Evolutionary conservation across 1,139 yeast genomes (phyloP), one percentile per base, ranked within the genome.

Genomic region (Yamadazyma epiphylla): DNA sequence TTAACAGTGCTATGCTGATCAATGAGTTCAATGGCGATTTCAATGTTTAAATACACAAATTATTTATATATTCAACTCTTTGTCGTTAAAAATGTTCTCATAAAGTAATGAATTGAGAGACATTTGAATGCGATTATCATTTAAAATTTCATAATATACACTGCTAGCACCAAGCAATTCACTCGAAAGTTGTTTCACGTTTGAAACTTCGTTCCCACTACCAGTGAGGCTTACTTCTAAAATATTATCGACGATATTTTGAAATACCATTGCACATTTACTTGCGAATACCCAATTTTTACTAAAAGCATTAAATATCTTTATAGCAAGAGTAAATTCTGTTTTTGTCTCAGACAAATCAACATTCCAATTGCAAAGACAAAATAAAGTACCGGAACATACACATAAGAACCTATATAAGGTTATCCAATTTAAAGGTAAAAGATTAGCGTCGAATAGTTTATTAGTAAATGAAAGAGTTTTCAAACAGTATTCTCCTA

Each of bases 361-460:
- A 16, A 69, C 59, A 24, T 64, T 53, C 60, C 70, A 61, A 32
- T 64, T 65, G 34, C 71, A 63, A 13, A 71, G 39, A 37, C 76
- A 69, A 42, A 60, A 66, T 4, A 70, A 43, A 9, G 70, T 55
- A 2, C 70, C 62, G 14, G 73, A 61, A 42, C 75, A 67, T 11
- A 61, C 60, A 20, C 67, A 61, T 22, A 71, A 40, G 19, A 71
- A 60, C 30, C 72, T 53, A 40, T 67, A 64, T 10, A 69, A 42
- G 1, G 74, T 68, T 17, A 69, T 63, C 77, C 77, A 71, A 38
- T 67, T 70, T 30, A 67, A 45, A 0, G 75, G 77, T 21, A 70
- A 43, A 23, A 64, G 41, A 31, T 60, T 64, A 10, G 64, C 52
- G 27, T 61, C 58, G 49, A 63, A 70, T 5, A 71, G 39, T 24